Percentiles rank a stretch among this genome's conserved stretches.
Conservation (phyloP, 768 basidiomycete species). For the Saitozyma podzolica region DNA sequence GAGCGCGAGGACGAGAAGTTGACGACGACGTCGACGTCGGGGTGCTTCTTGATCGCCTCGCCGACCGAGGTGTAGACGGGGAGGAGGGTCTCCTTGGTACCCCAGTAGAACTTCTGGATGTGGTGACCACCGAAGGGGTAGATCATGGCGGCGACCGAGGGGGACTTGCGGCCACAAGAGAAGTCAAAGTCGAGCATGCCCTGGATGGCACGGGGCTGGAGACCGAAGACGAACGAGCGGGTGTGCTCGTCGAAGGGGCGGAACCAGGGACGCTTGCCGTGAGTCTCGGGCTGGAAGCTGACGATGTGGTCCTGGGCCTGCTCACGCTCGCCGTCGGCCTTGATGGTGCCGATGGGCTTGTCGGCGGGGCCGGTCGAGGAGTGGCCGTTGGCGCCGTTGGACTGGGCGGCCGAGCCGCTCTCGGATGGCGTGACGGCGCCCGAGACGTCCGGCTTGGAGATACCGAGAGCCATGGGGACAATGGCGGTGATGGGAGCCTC, state of each 20-base stretch:
- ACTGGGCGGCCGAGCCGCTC: slow-evolving; percentile 28
- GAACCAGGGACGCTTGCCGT: slow-evolving; percentile 68
- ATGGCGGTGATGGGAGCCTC: slow-evolving; percentile 99
- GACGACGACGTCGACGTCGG: slow-evolving; percentile 94
- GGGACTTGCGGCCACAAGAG: slow-evolving; percentile 86
- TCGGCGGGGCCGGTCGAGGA: slow-evolving; percentile 43
- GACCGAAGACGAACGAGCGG: slow-evolving; percentile 96
- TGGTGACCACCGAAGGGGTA: slow-evolving; percentile 99
- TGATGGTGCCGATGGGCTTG: slow-evolving; percentile 65
- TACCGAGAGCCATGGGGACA: slow-evolving; percentile 94
- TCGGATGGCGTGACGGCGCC: slow-evolving; percentile 55
- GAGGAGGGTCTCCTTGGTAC: slow-evolving; percentile 95
- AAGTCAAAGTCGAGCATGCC: slow-evolving; percentile 99
- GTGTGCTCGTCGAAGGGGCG: slow-evolving; percentile 90
- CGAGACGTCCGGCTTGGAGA: slow-evolving; percentile 59
- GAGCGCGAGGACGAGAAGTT: slow-evolving; percentile 95
- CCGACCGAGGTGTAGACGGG: slow-evolving; percentile 92
- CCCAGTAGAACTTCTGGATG: slow-evolving; percentile 99
- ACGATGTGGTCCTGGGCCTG: slow-evolving; percentile 88
- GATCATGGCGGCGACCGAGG: slow-evolving; percentile 98
- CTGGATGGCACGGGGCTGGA: slow-evolving; percentile 98
- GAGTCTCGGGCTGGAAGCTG: slow-evolving; percentile 65
- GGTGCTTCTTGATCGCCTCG: slow-evolving; percentile 90
- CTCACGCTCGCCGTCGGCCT: slow-evolving; percentile 73
- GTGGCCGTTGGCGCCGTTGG: slow-evolving; percentile 48